phyloP scores from a whole-genome alignment of 2,329 filamentous ascomycete species.

The Cordyceps cateniannulata region DNA sequence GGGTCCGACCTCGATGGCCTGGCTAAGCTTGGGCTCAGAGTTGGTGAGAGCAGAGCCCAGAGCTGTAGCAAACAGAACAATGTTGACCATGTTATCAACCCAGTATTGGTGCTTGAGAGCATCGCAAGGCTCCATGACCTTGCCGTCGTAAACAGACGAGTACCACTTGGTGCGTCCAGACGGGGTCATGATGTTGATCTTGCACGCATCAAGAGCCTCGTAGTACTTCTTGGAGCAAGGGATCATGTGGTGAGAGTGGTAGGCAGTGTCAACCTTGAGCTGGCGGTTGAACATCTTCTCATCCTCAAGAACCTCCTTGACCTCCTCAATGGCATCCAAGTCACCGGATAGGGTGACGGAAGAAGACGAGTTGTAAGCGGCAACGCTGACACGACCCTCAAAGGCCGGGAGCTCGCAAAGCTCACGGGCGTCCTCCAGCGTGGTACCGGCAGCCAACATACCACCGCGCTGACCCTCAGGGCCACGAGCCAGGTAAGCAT shows the following conservation, averaged over 20 bases:
- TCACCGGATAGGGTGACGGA: conserved; percentile 20
- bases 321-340: conserved; percentile 15
- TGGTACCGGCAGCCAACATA: conserved; percentile 19
- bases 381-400: conserved; percentile 18
- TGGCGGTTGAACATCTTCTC: conserved; percentile 15
- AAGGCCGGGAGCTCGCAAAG: conserved; percentile 16
- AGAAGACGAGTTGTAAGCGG: conserved; percentile 20
- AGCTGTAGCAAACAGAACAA: conserved; percentile 29
- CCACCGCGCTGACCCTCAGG: conserved; percentile 13
- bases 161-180: conserved; percentile 13
- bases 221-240: conserved; percentile 13
- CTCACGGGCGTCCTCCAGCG: conserved; percentile 16
- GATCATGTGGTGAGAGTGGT: conserved; percentile 14
- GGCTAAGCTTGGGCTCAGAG: conserved; percentile 14
- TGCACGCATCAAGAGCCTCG: conserved; percentile 11
- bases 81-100: conserved; percentile 28
- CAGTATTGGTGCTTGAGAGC: conserved; percentile 25
- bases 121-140: conserved; percentile 13
- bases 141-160: conserved; percentile 16
- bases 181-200: conserved; percentile 10
- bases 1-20: conserved; percentile 41
- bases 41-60: conserved; percentile 16
- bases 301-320: conserved; percentile 14
- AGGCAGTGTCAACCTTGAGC: conserved; percentile 19
- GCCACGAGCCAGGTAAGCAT: conserved; percentile 10